A percentile compares a stretch with the other conserved stretches of the same genome.
phyloP scores from a whole-genome alignment of 225 moss, liverwort and hornwort species.

The Marchantia polymorpha region DNA sequence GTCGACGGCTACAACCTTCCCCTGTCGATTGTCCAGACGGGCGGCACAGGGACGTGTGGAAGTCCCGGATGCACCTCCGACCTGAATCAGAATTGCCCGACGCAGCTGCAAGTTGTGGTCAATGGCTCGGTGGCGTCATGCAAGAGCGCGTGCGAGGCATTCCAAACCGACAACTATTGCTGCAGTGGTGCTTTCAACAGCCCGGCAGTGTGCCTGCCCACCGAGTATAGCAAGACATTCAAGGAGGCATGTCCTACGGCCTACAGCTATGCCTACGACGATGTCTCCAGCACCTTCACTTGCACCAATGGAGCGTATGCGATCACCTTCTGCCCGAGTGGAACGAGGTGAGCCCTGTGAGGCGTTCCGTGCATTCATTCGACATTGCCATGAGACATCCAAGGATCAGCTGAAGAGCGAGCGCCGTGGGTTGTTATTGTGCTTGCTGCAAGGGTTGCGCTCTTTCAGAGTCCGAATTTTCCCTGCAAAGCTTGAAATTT shows the following conservation, averaged over 20 bases:
- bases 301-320: conserved; percentile 49
- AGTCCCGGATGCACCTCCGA: conserved; percentile 42
- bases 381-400: background rate
- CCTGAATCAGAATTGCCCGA: conserved; percentile 42
- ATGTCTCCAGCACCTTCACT: conserved; percentile 70
- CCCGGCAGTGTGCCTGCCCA: conserved; percentile 57
- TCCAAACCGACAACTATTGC: conserved; percentile 54
- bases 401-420: background rate
- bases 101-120: conserved; percentile 26
- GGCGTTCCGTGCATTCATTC: background rate
- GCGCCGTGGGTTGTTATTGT: background rate
- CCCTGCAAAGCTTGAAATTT: no score
- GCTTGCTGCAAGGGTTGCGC: background rate
- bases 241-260: conserved; percentile 86
- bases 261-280: conserved; percentile 90
- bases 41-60: conserved; percentile 32
- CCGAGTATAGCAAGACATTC: conserved; percentile 57
- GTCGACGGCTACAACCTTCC: conserved; percentile 48
- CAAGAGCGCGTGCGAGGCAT: conserved; percentile 75
- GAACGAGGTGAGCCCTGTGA: conserved; percentile 29
- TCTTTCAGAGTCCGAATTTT: no score
- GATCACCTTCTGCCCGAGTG: conserved; percentile 69
- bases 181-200: conserved; percentile 63
- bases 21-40: conserved; percentile 11
- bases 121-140: conserved; percentile 58